Evolutionary conservation across 164 flowering plant species (phyloP), one percentile per base, ranked within the genome.

Genomic region (Akebia trifoliata): DNA sequence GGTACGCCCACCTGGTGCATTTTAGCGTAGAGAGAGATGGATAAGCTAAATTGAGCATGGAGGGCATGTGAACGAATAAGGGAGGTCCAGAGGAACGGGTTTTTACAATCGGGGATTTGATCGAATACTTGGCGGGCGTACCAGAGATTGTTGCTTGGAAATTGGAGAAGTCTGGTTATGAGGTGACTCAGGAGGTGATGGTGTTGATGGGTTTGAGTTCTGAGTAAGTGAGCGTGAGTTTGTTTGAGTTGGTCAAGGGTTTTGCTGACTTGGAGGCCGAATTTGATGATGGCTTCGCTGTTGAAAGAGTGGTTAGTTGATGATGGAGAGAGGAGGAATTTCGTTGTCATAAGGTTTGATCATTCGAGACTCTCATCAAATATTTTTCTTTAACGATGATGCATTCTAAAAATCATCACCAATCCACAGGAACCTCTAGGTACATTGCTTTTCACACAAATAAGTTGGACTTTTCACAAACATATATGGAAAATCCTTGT

Each of bases 51-150:
- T 9, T 71, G 73, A n/a, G 21, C 52, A 29, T 62, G 64, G 43
- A 32, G 38, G 26, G 68, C 50, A 45, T 67, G 69, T 12, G 56
- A 38, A 2, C 72, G 72, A 1, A 76, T 67, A 18, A 72, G 49
- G 12, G 72, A 69, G 18, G 76, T 69, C 76, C 76, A 70, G 3
- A 70, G 64, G 62, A 54, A 65, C 45, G 59, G 75, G 60, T 32
- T 62, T 24, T 44, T 54, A 24, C 68, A 57, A 28, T 68, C 20
- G 50, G 77, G 71, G 0, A 76, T 70, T 70, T 60, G 56, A 24
- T 68, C 80, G 62, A 76, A 73, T 58, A 76, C 10, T 21, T 68
- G 56, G 56, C 56, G 73, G 35, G 71, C 80, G 20, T 73, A 76
- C 20, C 26, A 4, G 10, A 73, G 50, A 44, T 64, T 70, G 48